These are phyloP conservation scores for Coniochaeta hoffmannii DNA, from an alignment of 2,329 filamentous ascomycete genomes.

Conservation along the genomic window DNA sequence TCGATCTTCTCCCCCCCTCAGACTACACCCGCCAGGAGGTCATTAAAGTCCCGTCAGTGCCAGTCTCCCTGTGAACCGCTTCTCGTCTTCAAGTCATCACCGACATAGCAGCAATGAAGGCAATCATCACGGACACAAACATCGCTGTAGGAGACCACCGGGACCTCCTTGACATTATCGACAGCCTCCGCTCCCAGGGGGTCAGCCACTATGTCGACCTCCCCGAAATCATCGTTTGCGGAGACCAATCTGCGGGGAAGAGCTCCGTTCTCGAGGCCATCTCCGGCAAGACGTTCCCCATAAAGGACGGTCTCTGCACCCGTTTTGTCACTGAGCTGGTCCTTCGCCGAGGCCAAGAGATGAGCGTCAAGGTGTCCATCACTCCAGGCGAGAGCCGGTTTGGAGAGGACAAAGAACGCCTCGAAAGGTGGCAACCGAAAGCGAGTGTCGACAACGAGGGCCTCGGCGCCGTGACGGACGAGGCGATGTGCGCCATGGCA, in stretches of 20 bases:
- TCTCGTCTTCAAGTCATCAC: conserved; percentile 5
- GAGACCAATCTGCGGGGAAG: conserved; percentile 56
- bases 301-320: conserved; percentile 52
- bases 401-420: conserved; percentile 4
- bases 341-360: conserved; percentile 27
- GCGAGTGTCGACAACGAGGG: conserved; percentile 3
- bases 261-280: conserved; percentile 59
- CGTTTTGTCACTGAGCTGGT: conserved; percentile 56
- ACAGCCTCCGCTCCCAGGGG: conserved; percentile 27
- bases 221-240: conserved; percentile 48
- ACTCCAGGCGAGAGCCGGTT: conserved; percentile 1
- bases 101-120: conserved; percentile 4
- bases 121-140: conserved; percentile 5
- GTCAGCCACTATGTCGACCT: conserved; percentile 30
- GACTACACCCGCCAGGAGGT: background rate
- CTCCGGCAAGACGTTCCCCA: conserved; percentile 52
- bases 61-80: conserved; percentile 3
- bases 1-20: background rate
- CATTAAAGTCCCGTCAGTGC: conserved; percentile 3
- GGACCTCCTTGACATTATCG: conserved; percentile 30
- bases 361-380: conserved; percentile 27
- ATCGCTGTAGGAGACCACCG: conserved; percentile 20
- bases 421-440: conserved; percentile 1
- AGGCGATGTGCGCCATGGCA: conserved; percentile 34
- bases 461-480: background rate